Conservation (phyloP, 345 rosid species). For the Eucalyptus caleyi region DNA sequence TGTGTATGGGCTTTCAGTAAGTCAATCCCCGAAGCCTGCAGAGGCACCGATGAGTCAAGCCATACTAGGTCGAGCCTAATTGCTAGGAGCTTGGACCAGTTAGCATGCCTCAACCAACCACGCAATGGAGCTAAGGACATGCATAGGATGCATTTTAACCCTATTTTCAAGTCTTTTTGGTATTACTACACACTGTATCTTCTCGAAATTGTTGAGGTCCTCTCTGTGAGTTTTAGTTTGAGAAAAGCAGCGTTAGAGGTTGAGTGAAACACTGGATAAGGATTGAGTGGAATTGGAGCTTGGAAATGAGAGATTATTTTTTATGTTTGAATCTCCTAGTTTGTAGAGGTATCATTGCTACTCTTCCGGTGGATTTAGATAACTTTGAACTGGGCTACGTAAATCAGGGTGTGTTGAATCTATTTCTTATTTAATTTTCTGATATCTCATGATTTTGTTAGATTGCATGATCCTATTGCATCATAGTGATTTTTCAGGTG, state of each 20-base stretch:
- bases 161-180: neutral
- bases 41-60: neutral
- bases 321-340: too few species aligned
- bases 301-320: too few species aligned
- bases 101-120: neutral
- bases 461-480: too few species aligned
- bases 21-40: neutral
- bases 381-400: too few species aligned
- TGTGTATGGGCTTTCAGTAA: fast-evolving
- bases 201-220: neutral
- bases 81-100: fast-evolving
- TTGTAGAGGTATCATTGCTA: too few species aligned
- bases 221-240: neutral
- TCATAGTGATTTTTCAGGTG: too few species aligned
- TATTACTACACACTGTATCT: neutral
- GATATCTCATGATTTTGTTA: too few species aligned
- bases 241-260: neutral
- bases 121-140: fast-evolving
- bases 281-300: too few species aligned
- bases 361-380: too few species aligned
- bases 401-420: too few species aligned
- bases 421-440: too few species aligned
- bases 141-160: neutral
- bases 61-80: neutral
- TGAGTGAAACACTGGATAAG: too few species aligned